Evolutionary conservation across 371 early-diverging fungal species (phyloP).

Genomic region (Thermomucor indicae-seudaticae): DNA sequence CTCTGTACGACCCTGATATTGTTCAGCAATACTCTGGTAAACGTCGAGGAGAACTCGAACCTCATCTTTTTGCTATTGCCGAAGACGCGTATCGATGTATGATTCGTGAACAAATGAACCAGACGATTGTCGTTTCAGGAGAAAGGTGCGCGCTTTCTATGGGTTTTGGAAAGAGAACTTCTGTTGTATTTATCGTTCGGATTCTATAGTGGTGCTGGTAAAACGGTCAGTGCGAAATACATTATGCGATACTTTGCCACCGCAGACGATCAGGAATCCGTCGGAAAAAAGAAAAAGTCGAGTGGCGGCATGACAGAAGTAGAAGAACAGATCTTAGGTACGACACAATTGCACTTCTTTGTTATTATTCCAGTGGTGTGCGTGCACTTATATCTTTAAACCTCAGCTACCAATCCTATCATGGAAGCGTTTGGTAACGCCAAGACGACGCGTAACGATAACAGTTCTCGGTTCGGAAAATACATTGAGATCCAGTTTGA

Average conservation of each 20-base stretch:
- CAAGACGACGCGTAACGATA: slow-evolving; percentile 98
- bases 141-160: slow-evolving; percentile 58
- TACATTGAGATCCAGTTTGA: slow-evolving; percentile 93
- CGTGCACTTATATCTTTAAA: not conserved
- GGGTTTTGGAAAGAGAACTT: not conserved
- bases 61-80: slow-evolving; percentile 98
- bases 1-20: slow-evolving; percentile 82
- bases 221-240: slow-evolving; percentile 91
- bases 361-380: no score
- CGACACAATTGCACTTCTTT: no score
- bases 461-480: slow-evolving; percentile 98
- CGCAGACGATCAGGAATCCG: slow-evolving; percentile 60
- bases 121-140: slow-evolving; percentile 97
- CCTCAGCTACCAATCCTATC: slow-evolving; percentile 92
- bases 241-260: slow-evolving; percentile 96
- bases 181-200: not conserved
- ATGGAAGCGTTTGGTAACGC: slow-evolving; percentile 99
- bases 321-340: slow-evolving; percentile 67
- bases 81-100: slow-evolving; percentile 94
- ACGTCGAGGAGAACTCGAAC: slow-evolving; percentile 88
- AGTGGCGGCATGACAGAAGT: slow-evolving; percentile 57
- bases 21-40: slow-evolving; percentile 88
- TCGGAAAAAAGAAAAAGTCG: slow-evolving; percentile 17
- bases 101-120: slow-evolving; percentile 84
- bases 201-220: slow-evolving; percentile 75